Conservation (phyloP, 257 asterid genomes). For the Primulina tabacum region DNA sequence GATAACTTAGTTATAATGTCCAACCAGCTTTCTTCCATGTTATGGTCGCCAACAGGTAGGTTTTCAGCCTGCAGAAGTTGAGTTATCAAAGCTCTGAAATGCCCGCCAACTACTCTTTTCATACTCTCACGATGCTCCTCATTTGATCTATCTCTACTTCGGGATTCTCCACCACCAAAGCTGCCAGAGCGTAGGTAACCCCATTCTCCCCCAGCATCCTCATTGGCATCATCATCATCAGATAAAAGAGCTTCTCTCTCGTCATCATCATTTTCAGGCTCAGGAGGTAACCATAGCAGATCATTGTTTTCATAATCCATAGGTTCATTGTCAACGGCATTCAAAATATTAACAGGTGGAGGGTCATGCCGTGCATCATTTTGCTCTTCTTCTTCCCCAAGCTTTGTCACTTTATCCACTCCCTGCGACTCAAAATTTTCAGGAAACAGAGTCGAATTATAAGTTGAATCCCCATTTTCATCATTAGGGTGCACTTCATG, state of each 20-base stretch:
- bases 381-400: conserved; percentile 37
- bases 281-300: conserved; percentile 71
- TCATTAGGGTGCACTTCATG: conserved; percentile 33
- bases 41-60: conserved; percentile 37
- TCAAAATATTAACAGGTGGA: conserved; percentile 31
- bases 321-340: conserved; percentile 40
- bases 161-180: conserved; percentile 51
- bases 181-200: conserved; percentile 56
- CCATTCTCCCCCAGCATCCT: conserved; percentile 63
- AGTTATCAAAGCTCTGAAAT: conserved; percentile 62
- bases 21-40: conserved; percentile 55
- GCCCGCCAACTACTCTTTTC: conserved; percentile 59
- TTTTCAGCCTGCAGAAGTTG: conserved; percentile 67
- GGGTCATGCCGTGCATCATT: conserved; percentile 28
- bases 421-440: conserved; percentile 38
- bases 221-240: conserved; percentile 53
- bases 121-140: conserved; percentile 64
- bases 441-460: conserved; percentile 27
- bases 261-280: conserved; percentile 74
- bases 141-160: conserved; percentile 60
- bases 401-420: conserved; percentile 30
- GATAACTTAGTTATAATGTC: conserved; percentile 57
- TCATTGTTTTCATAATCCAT: conserved; percentile 63
- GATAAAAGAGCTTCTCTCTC: conserved; percentile 46
- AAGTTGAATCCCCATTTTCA: conserved; percentile 33